These are phyloP conservation scores for Cryptococcus sp. DNA, from an alignment of 1,284 basidiomycete species.

Conservation along the genomic window DNA sequence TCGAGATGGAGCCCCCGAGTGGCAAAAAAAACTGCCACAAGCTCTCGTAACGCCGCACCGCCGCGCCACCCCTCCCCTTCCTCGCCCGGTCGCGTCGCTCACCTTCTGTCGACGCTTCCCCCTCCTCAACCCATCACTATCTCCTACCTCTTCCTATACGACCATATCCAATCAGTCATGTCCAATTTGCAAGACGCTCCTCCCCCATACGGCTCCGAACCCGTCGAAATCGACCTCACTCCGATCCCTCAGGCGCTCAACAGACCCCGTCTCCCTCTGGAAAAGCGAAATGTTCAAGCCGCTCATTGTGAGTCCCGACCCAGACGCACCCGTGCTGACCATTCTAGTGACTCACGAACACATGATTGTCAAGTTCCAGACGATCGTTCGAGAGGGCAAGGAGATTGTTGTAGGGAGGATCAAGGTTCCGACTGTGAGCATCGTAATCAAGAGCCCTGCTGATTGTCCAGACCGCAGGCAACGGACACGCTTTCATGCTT, in stretches of 20 bases:
- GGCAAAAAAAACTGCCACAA: too few species aligned
- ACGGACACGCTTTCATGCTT: conserved; percentile 82
- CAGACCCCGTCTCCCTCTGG: conserved; percentile 38
- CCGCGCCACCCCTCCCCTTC: too few species aligned
- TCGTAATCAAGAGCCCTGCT: too few species aligned
- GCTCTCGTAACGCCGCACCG: too few species aligned
- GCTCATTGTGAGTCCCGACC: conserved; percentile 18
- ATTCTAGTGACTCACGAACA: conserved; percentile 37
- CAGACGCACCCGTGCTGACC: background rate
- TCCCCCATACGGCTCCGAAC: conserved; percentile 31
- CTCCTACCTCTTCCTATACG: conserved; percentile 5
- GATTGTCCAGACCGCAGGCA: background rate
- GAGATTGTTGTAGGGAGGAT: conserved; percentile 85
- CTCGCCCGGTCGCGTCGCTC: too few species aligned
- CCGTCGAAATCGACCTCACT: conserved; percentile 25
- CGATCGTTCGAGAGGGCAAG: conserved; percentile 69
- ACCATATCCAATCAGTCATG: conserved; percentile 20
- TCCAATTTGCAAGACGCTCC: too few species aligned
- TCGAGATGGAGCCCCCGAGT: too few species aligned
- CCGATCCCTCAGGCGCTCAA: conserved; percentile 34
- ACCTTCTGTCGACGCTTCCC: too few species aligned
- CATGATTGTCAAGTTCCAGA: conserved; percentile 68
- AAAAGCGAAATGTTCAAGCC: conserved; percentile 34
- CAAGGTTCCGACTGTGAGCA: conserved; percentile 78
- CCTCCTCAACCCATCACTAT: too few species aligned